Conservation (phyloP, 2,329 filamentous ascomycete species). For the Trichoderma arundinaceum region DNA sequence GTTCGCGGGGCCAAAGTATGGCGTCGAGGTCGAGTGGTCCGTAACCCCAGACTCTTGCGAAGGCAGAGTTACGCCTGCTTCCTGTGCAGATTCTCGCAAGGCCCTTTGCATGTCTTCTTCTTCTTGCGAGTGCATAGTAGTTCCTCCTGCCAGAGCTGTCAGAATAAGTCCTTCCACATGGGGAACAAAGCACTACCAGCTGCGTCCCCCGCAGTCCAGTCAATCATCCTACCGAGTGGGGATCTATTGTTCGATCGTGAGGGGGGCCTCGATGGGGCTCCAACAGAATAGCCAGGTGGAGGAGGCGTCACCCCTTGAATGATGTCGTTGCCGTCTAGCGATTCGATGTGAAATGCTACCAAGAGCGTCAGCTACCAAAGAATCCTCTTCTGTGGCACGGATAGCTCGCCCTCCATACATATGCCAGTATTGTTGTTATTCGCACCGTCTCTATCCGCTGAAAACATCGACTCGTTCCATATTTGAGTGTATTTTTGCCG, state of each 20-base stretch:
- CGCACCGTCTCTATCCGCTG: conserved; percentile 58
- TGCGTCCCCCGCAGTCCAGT: conserved; percentile 52
- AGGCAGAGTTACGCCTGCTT: conserved; percentile 52
- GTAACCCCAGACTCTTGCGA: conserved; percentile 59
- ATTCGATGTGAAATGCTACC: conserved; percentile 62
- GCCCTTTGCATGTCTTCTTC: conserved; percentile 64
- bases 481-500: conserved; percentile 51
- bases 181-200: conserved; percentile 46
- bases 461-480: conserved; percentile 63
- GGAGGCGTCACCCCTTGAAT: conserved; percentile 53
- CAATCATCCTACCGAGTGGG: conserved; percentile 58
- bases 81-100: conserved; percentile 60
- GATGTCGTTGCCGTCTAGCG: conserved; percentile 52
- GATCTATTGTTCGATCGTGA: conserved; percentile 64
- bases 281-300: conserved; percentile 48
- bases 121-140: conserved; percentile 50
- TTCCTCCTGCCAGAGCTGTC: conserved; percentile 44
- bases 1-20: conserved; percentile 65
- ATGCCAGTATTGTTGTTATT: conserved; percentile 51
- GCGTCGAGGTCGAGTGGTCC: conserved; percentile 47
- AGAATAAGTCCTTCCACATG: conserved; percentile 35
- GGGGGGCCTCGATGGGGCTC: conserved; percentile 65
- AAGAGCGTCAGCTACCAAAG: conserved; percentile 35
- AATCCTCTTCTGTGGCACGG: not conserved
- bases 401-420: conserved; percentile 45